Percentiles rank a stretch among this genome's conserved stretches.
phyloP scores from a whole-genome alignment of 2,329 filamentous ascomycete species.

The Cercospora berteroae region DNA sequence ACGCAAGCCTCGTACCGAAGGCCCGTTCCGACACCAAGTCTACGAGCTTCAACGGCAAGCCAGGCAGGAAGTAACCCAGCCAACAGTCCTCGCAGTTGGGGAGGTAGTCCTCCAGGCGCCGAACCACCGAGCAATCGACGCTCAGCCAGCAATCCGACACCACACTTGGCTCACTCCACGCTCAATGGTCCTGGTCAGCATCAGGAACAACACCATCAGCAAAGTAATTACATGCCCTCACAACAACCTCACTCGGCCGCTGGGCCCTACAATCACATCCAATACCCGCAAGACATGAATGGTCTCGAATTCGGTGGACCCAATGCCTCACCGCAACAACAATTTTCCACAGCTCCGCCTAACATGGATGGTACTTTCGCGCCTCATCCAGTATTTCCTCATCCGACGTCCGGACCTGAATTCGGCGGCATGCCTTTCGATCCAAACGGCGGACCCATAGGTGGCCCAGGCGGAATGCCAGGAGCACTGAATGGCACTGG shows the following conservation, averaged over 20 bases:
- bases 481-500: slow-evolving; percentile 12
- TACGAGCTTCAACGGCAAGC: slow-evolving; percentile 30
- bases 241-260: slow-evolving; percentile 9
- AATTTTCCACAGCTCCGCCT: slow-evolving; percentile 13
- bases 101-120: slow-evolving; percentile 26
- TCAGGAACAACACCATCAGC: slow-evolving; percentile 16
- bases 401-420: slow-evolving; percentile 11
- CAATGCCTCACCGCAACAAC: slow-evolving; percentile 14
- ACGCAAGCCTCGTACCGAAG: slow-evolving; percentile 37
- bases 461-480: not conserved
- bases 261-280: slow-evolving; percentile 11
- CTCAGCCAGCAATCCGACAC: slow-evolving; percentile 21
- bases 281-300: slow-evolving; percentile 10
- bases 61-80: slow-evolving; percentile 27
- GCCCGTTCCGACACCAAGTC: slow-evolving; percentile 35
- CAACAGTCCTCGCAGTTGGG: slow-evolving; percentile 34
- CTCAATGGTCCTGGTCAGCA: slow-evolving; percentile 2
- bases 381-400: slow-evolving; percentile 12
- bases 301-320: slow-evolving; percentile 15
- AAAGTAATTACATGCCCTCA: slow-evolving; percentile 24
- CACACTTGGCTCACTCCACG: slow-evolving; percentile 12
- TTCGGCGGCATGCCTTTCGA: slow-evolving; percentile 19
- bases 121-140: slow-evolving; percentile 19
- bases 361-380: slow-evolving; percentile 10
- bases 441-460: not conserved